Evolutionary conservation across 1,284 basidiomycete species (phyloP), one percentile per base, ranked within the genome.

Genomic region (Earliella scabrosa): DNA sequence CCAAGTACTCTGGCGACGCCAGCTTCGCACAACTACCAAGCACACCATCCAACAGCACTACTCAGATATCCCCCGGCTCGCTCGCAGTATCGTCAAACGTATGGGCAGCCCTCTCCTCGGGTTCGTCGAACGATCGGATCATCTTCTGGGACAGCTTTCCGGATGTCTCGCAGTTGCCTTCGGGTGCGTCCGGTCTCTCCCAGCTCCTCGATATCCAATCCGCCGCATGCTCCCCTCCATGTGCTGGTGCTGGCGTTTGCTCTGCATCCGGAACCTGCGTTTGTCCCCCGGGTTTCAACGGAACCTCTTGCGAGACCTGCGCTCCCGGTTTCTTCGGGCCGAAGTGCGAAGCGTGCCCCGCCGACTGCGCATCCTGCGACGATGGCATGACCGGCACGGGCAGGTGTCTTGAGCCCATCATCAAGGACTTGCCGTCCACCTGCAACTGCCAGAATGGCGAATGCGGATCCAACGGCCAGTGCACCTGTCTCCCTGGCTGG

Each of bases 361-460:
- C 75, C 2, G 83, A 81, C 9, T 93, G 92, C 69, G 63, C 74
- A 0, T 74, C 78, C 14, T 94, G 92, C 67, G 88, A 92, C 61
- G 84, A 90, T 26, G 92, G 92, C 7, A 85, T 90, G 39, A 80
- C 84, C 0, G 91, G 92, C 0, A 80, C 82, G 0, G 92, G 92
- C 0, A 75, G 75, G 48, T 94, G 92, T 68, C 77, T 91, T 55
- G 70, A 73, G 11, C 69, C 81, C 2, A 68, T 73, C 6, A 75
- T 83, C 29, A 66, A 69, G 40, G 83, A 84, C 59, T 75, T 79
- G 3, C 82, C 87, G 0, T 77, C 82, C 46, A 81, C 77, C 4
- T 94, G 92, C 71, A 88, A 90, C 64, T 94, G 92, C 66, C 59
- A 86, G 47, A 93, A 93, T 63, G 92, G 92, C 1, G 70, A 82